A percentile compares a stretch with the other conserved stretches of the same genome.
phyloP scores from a whole-genome alignment of 2,329 filamentous ascomycete species.

The Metarhizium humberi region DNA sequence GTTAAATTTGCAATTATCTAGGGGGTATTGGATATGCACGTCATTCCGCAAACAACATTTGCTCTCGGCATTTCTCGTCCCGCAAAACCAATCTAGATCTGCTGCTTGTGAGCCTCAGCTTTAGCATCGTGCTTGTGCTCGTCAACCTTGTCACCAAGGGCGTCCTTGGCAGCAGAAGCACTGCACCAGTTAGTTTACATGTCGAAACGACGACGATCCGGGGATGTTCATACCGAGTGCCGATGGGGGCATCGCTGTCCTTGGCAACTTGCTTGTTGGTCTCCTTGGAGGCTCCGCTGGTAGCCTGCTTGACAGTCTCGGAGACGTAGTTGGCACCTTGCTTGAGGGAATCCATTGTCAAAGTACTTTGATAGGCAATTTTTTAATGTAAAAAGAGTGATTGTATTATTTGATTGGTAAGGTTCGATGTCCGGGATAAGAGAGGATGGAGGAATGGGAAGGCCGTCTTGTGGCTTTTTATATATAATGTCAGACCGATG shows the following conservation, averaged over 20 bases:
- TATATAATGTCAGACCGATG: slow-evolving; percentile 6
- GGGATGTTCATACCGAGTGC: slow-evolving; percentile 37
- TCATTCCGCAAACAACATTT: neutral
- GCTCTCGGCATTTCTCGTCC: neutral
- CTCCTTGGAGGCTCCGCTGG: slow-evolving; percentile 53
- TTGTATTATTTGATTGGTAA: slow-evolving; percentile 1
- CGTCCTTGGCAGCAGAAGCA: slow-evolving; percentile 39
- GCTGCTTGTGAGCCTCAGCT: slow-evolving; percentile 31
- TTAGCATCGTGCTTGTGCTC: slow-evolving; percentile 31
- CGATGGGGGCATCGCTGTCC: slow-evolving; percentile 41
- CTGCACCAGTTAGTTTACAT: slow-evolving; percentile 17
- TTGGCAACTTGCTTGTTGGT: slow-evolving; percentile 62
- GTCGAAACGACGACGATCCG: neutral
- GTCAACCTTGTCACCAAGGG: slow-evolving; percentile 34
- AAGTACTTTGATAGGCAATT: neutral
- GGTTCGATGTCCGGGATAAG: neutral
- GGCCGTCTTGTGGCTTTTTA: slow-evolving; percentile 1
- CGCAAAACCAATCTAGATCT: slow-evolving; percentile 19
- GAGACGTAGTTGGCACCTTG: slow-evolving; percentile 59
- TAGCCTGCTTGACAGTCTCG: slow-evolving; percentile 50
- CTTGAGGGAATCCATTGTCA: slow-evolving; percentile 43
- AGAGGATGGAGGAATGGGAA: neutral
- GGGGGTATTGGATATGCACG: neutral
- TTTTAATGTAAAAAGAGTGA: slow-evolving; percentile 5
- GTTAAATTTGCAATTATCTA: neutral